phyloP scores from a whole-genome alignment of 2,329 filamentous ascomycete genomes.

The Fusarium guadeloupense region DNA sequence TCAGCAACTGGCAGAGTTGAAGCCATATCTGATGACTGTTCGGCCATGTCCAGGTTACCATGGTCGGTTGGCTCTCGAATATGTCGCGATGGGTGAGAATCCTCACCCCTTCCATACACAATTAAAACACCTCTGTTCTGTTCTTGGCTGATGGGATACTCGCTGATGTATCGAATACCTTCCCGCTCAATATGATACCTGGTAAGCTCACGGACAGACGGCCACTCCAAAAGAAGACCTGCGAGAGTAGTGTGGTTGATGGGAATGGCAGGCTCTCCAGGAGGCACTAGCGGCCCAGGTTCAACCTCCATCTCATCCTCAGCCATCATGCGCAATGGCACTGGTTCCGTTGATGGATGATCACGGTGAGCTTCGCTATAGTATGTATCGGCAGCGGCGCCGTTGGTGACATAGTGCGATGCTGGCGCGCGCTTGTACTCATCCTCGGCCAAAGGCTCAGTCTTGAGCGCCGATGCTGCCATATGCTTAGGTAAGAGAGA shows the following conservation, averaged over 20 bases:
- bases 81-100: slow-evolving; percentile 65
- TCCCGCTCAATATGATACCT: slow-evolving; percentile 56
- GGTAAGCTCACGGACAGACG: slow-evolving; percentile 72
- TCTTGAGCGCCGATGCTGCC: no score
- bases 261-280: slow-evolving; percentile 75
- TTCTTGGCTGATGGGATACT: slow-evolving; percentile 81
- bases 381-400: slow-evolving; percentile 22
- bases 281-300: slow-evolving; percentile 61
- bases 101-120: slow-evolving; percentile 82
- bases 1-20: slow-evolving; percentile 63
- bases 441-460: no score
- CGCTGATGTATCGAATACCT: slow-evolving; percentile 65
- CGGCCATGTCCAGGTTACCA: slow-evolving; percentile 52
- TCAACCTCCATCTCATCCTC: slow-evolving; percentile 61
- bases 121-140: slow-evolving; percentile 76
- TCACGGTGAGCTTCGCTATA: slow-evolving; percentile 37
- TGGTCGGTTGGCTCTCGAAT: slow-evolving; percentile 53
- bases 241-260: slow-evolving; percentile 89
- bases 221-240: slow-evolving; percentile 79
- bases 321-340: slow-evolving; percentile 40
- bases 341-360: slow-evolving; percentile 34
- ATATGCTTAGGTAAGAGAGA: slow-evolving; percentile 37
- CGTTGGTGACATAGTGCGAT: slow-evolving; percentile 30
- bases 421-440: no score
- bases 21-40: slow-evolving; percentile 61